These are phyloP conservation scores for Peronosclerospora sorghi DNA, from an alignment of 352 stramenopile genomes.

Conservation along the genomic window DNA sequence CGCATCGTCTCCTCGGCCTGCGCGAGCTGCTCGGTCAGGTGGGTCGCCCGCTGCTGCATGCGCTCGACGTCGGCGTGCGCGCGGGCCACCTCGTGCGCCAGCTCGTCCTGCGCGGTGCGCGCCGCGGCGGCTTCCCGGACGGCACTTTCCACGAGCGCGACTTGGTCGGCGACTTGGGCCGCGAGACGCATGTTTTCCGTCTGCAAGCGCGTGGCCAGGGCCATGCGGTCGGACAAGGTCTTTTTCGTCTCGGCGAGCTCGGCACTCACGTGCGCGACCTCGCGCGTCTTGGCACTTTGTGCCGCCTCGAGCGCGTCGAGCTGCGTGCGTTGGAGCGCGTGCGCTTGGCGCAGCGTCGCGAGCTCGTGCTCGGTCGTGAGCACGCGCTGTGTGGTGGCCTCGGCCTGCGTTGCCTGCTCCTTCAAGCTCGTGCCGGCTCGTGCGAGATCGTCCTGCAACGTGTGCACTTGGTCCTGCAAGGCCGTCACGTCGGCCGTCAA, in stretches of 20 bases:
- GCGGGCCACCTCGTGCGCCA: slow-evolving; percentile 42
- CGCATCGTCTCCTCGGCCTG: no score
- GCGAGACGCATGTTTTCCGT: slow-evolving; percentile 80
- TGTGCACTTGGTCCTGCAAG: slow-evolving; percentile 43
- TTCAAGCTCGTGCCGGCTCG: slow-evolving; percentile 62
- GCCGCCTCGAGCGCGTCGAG: slow-evolving; percentile 33
- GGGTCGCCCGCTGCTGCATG: slow-evolving; percentile 20
- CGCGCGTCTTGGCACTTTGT: slow-evolving; percentile 40
- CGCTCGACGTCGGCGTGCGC: slow-evolving; percentile 38
- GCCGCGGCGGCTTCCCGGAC: slow-evolving; percentile 40
- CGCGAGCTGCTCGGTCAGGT: no score
- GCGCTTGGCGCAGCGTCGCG: slow-evolving; percentile 20
- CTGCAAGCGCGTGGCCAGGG: slow-evolving; percentile 65
- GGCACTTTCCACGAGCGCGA: slow-evolving; percentile 57
- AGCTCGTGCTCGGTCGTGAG: slow-evolving; percentile 26
- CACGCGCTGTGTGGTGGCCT: no score
- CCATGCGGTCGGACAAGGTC: slow-evolving; percentile 70
- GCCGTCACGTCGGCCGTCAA: slow-evolving; percentile 54
- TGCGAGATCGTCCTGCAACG: slow-evolving; percentile 52
- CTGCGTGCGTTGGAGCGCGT: no score
- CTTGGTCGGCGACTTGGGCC: slow-evolving; percentile 70
- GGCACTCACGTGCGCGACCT: slow-evolving; percentile 56
- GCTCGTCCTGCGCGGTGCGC: slow-evolving; percentile 31
- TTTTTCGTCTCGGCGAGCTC: slow-evolving; percentile 77
- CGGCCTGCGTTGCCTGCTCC: slow-evolving; percentile 43